A percentile compares a stretch with the other conserved stretches of the same genome.
phyloP scores from a whole-genome alignment of 371 early-diverging fungal genomes.

The Syncephalastrum monosporum region DNA sequence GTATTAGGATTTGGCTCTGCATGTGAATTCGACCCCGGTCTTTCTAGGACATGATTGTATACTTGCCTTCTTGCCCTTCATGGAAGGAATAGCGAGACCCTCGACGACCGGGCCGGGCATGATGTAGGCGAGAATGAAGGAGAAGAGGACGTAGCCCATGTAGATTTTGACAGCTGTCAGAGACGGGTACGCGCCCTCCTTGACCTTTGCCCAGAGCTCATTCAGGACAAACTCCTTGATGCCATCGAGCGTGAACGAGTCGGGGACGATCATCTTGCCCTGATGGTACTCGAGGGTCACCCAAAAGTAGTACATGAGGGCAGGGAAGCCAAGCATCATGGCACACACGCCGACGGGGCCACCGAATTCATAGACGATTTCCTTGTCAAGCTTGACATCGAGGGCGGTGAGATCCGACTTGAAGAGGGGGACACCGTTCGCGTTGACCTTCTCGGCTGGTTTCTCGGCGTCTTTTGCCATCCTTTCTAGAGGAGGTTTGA shows the following conservation, averaged over 20 bases:
- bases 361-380: slow-evolving; percentile 72
- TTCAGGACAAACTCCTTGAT: slow-evolving; percentile 37
- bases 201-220: slow-evolving; percentile 44
- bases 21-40: background rate
- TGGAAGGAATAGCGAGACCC: slow-evolving; percentile 69
- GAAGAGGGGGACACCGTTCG: slow-evolving; percentile 46
- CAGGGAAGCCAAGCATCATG: slow-evolving; percentile 74
- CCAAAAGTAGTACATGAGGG: slow-evolving; percentile 75
- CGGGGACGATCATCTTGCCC: slow-evolving; percentile 57
- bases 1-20: background rate
- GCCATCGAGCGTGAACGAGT: slow-evolving; percentile 33
- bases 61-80: slow-evolving; percentile 54
- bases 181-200: slow-evolving; percentile 53
- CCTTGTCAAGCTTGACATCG: slow-evolving; percentile 58
- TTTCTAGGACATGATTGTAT: background rate
- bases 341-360: slow-evolving; percentile 66
- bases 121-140: slow-evolving; percentile 54
- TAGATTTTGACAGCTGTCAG: slow-evolving; percentile 58
- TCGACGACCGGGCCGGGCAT: slow-evolving; percentile 72
- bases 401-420: slow-evolving; percentile 32
- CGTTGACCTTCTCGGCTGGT: slow-evolving; percentile 11
- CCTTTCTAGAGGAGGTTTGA: background rate
- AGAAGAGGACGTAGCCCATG: slow-evolving; percentile 56
- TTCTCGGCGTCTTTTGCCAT: slow-evolving; percentile 6
- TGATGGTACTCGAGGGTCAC: slow-evolving; percentile 66